These are phyloP conservation scores for Chaetomium sp. DNA, from an alignment of 2,329 filamentous ascomycete species.

Conservation along the genomic window DNA sequence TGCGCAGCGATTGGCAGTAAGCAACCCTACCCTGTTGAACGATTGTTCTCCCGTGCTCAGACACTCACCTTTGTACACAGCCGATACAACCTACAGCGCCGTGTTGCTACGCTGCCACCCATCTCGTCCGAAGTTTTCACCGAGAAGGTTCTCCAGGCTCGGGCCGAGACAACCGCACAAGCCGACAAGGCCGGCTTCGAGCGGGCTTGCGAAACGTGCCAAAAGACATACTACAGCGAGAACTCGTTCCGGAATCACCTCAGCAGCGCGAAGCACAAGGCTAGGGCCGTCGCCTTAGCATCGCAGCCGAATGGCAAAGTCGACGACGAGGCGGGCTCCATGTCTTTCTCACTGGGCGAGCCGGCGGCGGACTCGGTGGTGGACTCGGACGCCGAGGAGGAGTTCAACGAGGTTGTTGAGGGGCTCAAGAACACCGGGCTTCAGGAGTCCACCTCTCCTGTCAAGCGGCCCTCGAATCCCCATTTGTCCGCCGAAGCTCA, in stretches of 20 bases:
- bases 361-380: constrained; percentile 56
- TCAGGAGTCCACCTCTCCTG: constrained; percentile 50
- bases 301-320: constrained; percentile 42
- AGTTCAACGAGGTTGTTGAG: constrained; percentile 77
- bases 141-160: constrained; percentile 91
- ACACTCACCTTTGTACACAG: constrained; percentile 48
- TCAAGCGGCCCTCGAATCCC: constrained; percentile 58
- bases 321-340: constrained; percentile 74
- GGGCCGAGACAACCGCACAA: constrained; percentile 79
- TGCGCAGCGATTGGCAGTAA: constrained; percentile 99
- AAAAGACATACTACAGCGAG: constrained; percentile 93
- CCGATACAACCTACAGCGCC: constrained; percentile 94
- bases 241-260: constrained; percentile 95
- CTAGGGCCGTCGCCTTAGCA: constrained; percentile 58
- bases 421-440: constrained; percentile 68
- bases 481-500: constrained; percentile 46
- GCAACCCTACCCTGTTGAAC: constrained; percentile 43
- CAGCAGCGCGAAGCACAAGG: constrained; percentile 85
- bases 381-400: constrained; percentile 70
- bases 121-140: constrained; percentile 91
- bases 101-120: constrained; percentile 85
- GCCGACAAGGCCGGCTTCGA: constrained; percentile 89
- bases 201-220: constrained; percentile 76
- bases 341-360: constrained; percentile 88
- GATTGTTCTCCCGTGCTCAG: not conserved